Base-by-base conservation (phyloP, 148 eudicot species). In the Chenopodium quinoa region DNA sequence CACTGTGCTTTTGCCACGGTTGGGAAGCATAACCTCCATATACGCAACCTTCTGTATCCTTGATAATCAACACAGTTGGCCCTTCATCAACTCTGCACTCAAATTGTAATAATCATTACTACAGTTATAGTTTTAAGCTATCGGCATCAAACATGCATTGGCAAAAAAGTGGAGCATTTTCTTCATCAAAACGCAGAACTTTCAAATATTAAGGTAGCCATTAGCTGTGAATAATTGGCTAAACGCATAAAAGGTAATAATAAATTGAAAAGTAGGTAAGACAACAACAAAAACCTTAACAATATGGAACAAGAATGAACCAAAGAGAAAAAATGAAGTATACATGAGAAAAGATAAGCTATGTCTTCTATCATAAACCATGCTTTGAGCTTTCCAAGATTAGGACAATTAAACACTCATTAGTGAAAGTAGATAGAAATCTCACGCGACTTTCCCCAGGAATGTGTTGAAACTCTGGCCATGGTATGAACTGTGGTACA, bases 21-120 rank as follows among this genome's bases (percentile, higher is more conserved):
- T 92, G 97, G 83, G 97, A 93, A 67, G 92, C 98, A 91, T 91
- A 95, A 77, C 98, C 98, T 85, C 98, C 97, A 83, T 90, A 95
- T 69, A 93, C 68, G 83, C 71, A 89, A 65, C 98, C 98, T 79
- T 95, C 97, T 76, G 76, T 93, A 84, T 95, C 98, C 86, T 92
- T 95, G 79, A 95, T 80, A 44, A 95, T 80, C 83, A 95, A 80
- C 88, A 95, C 86, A 80, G 97, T 92, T 70, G 97, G 97, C 12
- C 94, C 94, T 75, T 87, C 86, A 19, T 90, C 87, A 81, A 83
- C 83, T 90, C 98, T 95, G 93, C 88, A 89, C 67, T 68, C 77
- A 58, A 16, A 78, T 72, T 27, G 63, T 25, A 23, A 34, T 34
- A 78, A 37, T 23, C 4, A 32, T 47, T n/a, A 27, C 50, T 60